Evolutionary conservation across 306 rosid genomes (phyloP), one percentile per base, ranked within the genome.

Genomic region (Castanospermum australe): DNA sequence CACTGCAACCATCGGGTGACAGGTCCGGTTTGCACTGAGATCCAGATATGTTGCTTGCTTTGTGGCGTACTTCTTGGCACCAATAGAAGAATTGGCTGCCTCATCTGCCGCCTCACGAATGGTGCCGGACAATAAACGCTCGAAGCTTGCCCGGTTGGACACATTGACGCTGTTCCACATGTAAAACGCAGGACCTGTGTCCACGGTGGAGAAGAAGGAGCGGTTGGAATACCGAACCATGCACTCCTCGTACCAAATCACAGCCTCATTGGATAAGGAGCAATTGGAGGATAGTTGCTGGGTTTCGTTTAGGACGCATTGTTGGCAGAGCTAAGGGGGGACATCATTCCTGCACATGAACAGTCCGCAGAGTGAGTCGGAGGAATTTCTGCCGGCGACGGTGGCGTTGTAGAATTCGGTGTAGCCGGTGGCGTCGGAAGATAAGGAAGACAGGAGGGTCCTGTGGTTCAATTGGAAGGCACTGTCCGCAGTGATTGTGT

Each of bases 21-120:
- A 78, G 6, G 13, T 64, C 66, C 11, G 83, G 76, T 12, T 72
- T 54, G 59, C 86, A 83, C 77, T 83, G 86, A 3, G 33, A 78
- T 55, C 10, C 72, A 20, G 80, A 55, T 35, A 78, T 55, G 7
- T 66, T 8, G 1, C 60, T 45, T 45, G 52, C 22, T 24, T 65
- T 4, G 80, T 55, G 32, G 80, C 86, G 14, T 71, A 83, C 51
- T 78, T 83, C 72, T 64, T 59, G 6, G 25, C 12, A 30, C 70
- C 33, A 0, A 83, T 69, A 21, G 82, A 63, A 5, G 59, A 65
- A 42, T 4, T 4, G 2, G 28, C 44, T 20, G 75, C 79, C 69
- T 62, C n/a, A 8, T 61, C 63, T 2, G 60, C 60, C 47, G n/a
- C 44, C 9, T 74, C 50, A 1, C 54, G 35, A 17, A 83, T 5